These are phyloP conservation scores for Rehmannia glutinosa DNA, from an alignment of 257 asterid genomes.

Conservation along the genomic window DNA sequence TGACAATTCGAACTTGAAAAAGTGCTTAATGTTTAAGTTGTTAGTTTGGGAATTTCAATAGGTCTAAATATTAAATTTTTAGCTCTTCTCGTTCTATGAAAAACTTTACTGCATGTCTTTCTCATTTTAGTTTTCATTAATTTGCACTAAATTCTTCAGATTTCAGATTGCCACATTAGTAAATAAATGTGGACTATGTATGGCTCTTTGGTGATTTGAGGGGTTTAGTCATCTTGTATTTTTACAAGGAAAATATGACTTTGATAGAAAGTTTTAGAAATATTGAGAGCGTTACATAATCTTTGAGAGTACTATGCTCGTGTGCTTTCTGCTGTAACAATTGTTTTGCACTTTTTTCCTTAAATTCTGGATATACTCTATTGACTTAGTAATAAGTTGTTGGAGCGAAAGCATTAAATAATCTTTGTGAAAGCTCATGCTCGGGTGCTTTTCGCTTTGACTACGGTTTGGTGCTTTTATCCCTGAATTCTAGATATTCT, in stretches of 20 bases:
- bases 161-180: background rate
- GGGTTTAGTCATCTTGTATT: background rate
- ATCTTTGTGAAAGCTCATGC: background rate
- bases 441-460: background rate
- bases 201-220: background rate
- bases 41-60: too few species aligned
- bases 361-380: background rate
- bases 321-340: background rate
- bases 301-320: background rate
- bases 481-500: background rate
- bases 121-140: background rate
- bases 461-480: background rate
- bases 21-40: too few species aligned
- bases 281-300: background rate
- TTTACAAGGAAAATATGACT: background rate
- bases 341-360: background rate
- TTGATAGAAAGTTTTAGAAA: background rate
- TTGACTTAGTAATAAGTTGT: slow-evolving; percentile 3
- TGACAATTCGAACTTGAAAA: too few species aligned
- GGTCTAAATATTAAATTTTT: background rate
- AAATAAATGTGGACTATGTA: background rate
- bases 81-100: background rate
- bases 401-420: background rate
- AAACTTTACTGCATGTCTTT: background rate
- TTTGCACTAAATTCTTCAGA: background rate